phyloP scores from a whole-genome alignment of 2,329 filamentous ascomycete species.

The Neoscytalidium dimidiatum region DNA sequence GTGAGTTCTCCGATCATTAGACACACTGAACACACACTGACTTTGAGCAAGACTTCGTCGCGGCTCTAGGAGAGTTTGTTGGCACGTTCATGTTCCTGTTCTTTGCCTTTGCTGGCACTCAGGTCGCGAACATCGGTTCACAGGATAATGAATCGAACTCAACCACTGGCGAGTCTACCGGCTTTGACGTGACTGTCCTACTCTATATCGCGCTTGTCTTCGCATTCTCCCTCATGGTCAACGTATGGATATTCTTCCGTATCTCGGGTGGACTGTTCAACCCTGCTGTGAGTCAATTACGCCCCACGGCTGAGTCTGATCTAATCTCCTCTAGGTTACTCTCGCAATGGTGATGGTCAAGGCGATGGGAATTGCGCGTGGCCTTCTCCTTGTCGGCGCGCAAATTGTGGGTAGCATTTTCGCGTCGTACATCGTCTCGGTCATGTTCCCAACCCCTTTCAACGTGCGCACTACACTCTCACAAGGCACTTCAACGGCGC shows the following conservation, averaged over 20 bases:
- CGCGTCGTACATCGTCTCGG: constrained; percentile 36
- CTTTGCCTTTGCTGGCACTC: constrained; percentile 41
- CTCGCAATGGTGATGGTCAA: constrained; percentile 39
- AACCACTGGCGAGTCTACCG: constrained; percentile 24
- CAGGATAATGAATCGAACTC: constrained; percentile 24
- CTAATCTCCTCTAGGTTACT: constrained; percentile 30
- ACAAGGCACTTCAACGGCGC: constrained; percentile 30
- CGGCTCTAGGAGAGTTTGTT: constrained; percentile 38
- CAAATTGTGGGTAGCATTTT: constrained; percentile 41
- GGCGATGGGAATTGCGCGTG: constrained; percentile 29
- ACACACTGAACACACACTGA: neutral
- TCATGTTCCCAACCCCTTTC: constrained; percentile 37
- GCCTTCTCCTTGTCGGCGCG: constrained; percentile 33
- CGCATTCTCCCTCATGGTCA: constrained; percentile 41
- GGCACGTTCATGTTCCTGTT: constrained; percentile 45
- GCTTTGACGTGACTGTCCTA: constrained; percentile 29
- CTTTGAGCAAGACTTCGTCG: constrained; percentile 31
- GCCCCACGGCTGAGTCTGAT: no score
- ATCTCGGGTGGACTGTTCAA: constrained; percentile 43
- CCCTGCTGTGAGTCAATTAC: constrained; percentile 35
- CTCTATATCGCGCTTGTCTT: constrained; percentile 41
- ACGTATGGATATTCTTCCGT: constrained; percentile 43
- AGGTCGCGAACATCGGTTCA: constrained; percentile 37
- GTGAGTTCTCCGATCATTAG: constrained; percentile 22
- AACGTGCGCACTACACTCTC: constrained; percentile 40